Evolutionary conservation across 805 yeast species (phyloP).

Genomic region (Candida golubevii): DNA sequence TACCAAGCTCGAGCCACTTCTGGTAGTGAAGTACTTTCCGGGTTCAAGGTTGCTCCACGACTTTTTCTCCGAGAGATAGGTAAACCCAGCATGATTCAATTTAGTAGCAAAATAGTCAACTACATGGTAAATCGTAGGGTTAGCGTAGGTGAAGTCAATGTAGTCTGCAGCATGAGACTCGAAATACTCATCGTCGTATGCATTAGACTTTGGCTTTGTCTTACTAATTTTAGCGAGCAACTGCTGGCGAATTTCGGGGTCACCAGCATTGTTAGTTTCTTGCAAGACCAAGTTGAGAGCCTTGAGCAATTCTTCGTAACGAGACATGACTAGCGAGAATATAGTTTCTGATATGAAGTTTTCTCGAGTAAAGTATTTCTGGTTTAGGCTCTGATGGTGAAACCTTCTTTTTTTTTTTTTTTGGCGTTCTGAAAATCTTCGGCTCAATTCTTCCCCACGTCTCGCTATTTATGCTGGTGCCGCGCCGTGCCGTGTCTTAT

Average conservation of each 20-base stretch:
- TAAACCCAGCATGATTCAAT: slow-evolving; percentile 59
- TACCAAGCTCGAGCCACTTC: slow-evolving; percentile 64
- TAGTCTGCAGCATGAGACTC: slow-evolving; percentile 42
- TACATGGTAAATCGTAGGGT: slow-evolving; percentile 76
- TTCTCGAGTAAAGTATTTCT: too few relatives aligned
- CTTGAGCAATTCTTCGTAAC: slow-evolving; percentile 13
- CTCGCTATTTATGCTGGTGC: too few relatives aligned
- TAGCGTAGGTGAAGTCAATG: slow-evolving; percentile 64
- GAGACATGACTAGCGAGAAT: slow-evolving; percentile 2
- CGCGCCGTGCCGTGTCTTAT: too few relatives aligned
- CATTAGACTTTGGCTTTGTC: slow-evolving; percentile 1
- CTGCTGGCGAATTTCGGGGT: slow-evolving; percentile 8
- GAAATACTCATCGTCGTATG: slow-evolving; percentile 19
- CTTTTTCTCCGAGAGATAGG: slow-evolving; percentile 58
- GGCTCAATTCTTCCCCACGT: too few relatives aligned
- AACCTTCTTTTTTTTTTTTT: too few relatives aligned
- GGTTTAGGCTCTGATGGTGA: too few relatives aligned
- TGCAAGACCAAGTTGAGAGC: slow-evolving; percentile 11
- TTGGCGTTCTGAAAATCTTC: too few relatives aligned
- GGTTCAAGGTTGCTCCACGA: slow-evolving; percentile 45
- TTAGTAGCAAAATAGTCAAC: slow-evolving; percentile 46
- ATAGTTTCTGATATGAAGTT: too few relatives aligned
- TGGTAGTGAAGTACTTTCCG: slow-evolving; percentile 61
- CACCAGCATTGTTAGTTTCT: slow-evolving; percentile 6
- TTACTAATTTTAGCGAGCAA: slow-evolving; percentile 7